Evolutionary conservation across 73 alveolate species (phyloP).

Genomic region (Stentor coeruleus): DNA sequence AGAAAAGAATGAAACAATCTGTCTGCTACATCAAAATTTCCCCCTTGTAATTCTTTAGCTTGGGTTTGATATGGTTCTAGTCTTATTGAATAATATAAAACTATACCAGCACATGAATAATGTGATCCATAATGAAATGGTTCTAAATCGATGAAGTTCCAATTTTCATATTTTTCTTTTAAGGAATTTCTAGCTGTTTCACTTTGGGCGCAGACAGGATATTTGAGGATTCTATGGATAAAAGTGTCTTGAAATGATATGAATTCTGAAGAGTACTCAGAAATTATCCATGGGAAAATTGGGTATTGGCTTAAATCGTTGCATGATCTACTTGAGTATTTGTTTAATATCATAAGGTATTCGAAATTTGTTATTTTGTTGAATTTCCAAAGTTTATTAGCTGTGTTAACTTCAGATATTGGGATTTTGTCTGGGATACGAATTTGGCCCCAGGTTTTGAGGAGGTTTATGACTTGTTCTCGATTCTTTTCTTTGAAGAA

Average conservation of each 20-base stretch:
- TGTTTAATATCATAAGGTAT: conserved; percentile 74
- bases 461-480: too few relatives aligned
- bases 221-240: conserved; percentile 87
- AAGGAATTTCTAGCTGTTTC: background rate
- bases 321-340: conserved; percentile 79
- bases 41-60: conserved; percentile 79
- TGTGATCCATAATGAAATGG: conserved; percentile 94
- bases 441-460: too few relatives aligned
- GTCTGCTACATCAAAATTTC: conserved; percentile 87
- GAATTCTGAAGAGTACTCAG: conserved; percentile 56
- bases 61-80: conserved; percentile 87
- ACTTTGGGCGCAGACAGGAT: conserved; percentile 90
- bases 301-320: conserved; percentile 94
- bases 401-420: too few relatives aligned
- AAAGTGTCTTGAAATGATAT: conserved; percentile 58
- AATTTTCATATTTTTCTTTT: background rate
- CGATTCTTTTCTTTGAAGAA: too few relatives aligned
- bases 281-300: conserved; percentile 91
- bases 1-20: conserved; percentile 81
- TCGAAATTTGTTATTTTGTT: conserved; percentile 75
- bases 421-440: too few relatives aligned
- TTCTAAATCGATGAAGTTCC: background rate
- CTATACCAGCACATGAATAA: conserved; percentile 93
- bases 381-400: too few relatives aligned
- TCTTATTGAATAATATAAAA: conserved; percentile 82